Percentiles rank a stretch among this genome's conserved stretches.
phyloP scores from a whole-genome alignment of 352 stramenopile species.

The Peronospora tabacina region DNA sequence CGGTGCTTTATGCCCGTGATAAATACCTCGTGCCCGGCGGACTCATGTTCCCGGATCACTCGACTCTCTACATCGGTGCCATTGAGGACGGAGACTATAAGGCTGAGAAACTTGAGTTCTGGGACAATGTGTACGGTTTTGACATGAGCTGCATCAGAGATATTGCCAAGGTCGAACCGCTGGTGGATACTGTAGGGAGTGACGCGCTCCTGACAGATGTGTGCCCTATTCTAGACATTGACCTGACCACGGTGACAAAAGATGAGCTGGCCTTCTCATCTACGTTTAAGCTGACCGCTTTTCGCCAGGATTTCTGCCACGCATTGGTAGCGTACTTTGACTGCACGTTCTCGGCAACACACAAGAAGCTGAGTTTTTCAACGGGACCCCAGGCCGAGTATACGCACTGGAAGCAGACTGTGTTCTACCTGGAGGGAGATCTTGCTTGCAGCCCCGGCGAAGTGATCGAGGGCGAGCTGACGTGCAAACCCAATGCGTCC shows the following conservation, averaged over 20 bases:
- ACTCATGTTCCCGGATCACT: constrained; percentile 95
- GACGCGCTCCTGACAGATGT: constrained; percentile 88
- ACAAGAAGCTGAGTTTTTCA: constrained; percentile 95
- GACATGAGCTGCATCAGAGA: constrained; percentile 98
- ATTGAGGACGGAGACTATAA: constrained; percentile 96
- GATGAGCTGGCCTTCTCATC: constrained; percentile 91
- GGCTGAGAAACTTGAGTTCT: constrained; percentile 93
- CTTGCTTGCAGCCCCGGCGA: constrained; percentile 83
- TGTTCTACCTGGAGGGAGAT: constrained; percentile 92
- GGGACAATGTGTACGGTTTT: constrained; percentile 99
- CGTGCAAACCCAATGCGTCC: constrained; percentile 82
- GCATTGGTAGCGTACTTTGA: constrained; percentile 97
- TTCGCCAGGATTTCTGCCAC: constrained; percentile 94
- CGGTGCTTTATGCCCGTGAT: constrained; percentile 93
- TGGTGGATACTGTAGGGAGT: constrained; percentile 95
- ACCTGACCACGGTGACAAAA: constrained; percentile 89
- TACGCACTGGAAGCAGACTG: constrained; percentile 99
- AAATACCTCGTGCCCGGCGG: constrained; percentile 91
- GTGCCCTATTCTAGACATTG: constrained; percentile 89
- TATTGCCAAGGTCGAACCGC: constrained; percentile 93
- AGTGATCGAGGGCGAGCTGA: constrained; percentile 84
- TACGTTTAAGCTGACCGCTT: constrained; percentile 85
- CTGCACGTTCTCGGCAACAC: constrained; percentile 92
- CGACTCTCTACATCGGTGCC: constrained; percentile 91
- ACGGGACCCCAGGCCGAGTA: constrained; percentile 91